Percentiles rank a stretch among this genome's conserved stretches.
phyloP scores from a whole-genome alignment of 2,329 filamentous ascomycete genomes.

The Dothiorella sarmentorum region DNA sequence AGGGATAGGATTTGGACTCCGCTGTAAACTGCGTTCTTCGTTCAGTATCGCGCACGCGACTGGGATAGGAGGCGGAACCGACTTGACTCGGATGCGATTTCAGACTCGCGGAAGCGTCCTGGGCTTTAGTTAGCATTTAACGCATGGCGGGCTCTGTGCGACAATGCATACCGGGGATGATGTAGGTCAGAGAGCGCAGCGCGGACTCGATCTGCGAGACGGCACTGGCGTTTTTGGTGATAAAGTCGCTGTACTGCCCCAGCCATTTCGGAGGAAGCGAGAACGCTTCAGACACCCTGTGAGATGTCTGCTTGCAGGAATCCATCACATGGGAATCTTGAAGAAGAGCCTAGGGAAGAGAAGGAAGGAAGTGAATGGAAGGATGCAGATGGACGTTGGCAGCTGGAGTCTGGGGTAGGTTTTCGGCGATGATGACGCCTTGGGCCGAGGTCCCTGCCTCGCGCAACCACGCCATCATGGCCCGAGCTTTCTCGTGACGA shows the following conservation, averaged over 20 bases:
- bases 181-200: conserved; percentile 87
- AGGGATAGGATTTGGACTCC: conserved; percentile 84
- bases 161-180: conserved; percentile 71
- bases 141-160: background rate
- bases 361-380: background rate
- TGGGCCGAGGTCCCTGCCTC: conserved; percentile 16
- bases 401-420: background rate
- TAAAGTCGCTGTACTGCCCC: conserved; percentile 78
- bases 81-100: conserved; percentile 88
- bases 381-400: background rate
- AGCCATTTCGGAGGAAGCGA: conserved; percentile 64
- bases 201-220: conserved; percentile 95
- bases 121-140: background rate
- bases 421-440: conserved; percentile 6
- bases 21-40: conserved; percentile 62
- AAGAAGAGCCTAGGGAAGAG: no score
- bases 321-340: conserved; percentile 16
- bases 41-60: conserved; percentile 23
- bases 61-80: conserved; percentile 30
- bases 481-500: background rate
- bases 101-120: conserved; percentile 85
- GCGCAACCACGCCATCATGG: background rate
- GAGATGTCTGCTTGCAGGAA: conserved; percentile 39
- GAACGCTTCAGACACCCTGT: conserved; percentile 46
- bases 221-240: conserved; percentile 89